Evolutionary conservation across 208 protist genomes (phyloP), one percentile per base, ranked within the genome.

Genomic region (Tritrichomonas musculus): DNA sequence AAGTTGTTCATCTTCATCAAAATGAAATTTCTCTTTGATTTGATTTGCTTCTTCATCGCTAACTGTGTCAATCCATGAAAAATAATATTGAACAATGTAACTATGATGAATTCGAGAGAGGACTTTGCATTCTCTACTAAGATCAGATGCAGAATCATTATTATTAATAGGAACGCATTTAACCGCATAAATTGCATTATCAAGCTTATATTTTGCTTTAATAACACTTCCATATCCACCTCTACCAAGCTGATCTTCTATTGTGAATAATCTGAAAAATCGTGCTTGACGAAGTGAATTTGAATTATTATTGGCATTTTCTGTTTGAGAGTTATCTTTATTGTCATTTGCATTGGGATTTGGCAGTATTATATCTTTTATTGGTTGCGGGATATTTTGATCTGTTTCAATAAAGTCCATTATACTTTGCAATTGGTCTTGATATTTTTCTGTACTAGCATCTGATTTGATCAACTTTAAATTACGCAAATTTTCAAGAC

Each of bases 21-120:
- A 53, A n/a, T 84, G 41, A 53, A 84, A 84, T 13, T 1, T 84
- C 20, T 53, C 20, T n/a, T n/a, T 25, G 11, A 84, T 84, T 53
- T 84, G 14, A 53, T 84, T 49, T 25, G 73, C 73, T n/a, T 9
- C 73, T 47, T 49, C 73, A 53, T 49, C 41, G 27, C 14, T 84
- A 25, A 9, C 3, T 1, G 0, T 25, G 25, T 84, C 73, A 27
- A 84, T 44, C 73, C 73, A 84, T 84, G 73, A 49, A 49, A n/a
- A 84, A n/a, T 84, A 84, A 53, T 47, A 84, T n/a, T 20, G 8
- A n/a, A 84, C 73, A 53, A 84, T n/a, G 53, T 84, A 84, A 33
- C 73, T 1, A 53, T 84, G 73, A 39, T 84, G 41, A 49, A 84
- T 47, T n/a, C 39, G n/a, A 13, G 73, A 84, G 13, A 84, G 22